A percentile compares a stretch with the other conserved stretches of the same genome.
Evolutionary conservation across 331 rosid species (phyloP).

Genomic region (Phaseolus coccineus): DNA sequence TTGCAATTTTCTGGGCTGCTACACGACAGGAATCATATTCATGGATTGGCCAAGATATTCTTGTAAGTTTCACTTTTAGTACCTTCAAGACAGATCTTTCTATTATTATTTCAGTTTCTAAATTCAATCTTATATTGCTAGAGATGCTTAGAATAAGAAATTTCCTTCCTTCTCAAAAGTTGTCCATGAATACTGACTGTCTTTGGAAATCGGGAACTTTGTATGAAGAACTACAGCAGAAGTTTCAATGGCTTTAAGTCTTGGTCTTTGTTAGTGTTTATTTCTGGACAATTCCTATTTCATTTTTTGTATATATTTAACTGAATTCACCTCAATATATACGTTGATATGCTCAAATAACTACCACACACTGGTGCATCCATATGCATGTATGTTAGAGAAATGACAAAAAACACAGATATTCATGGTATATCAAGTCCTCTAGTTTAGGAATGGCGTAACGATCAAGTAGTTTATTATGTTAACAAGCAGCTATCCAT

Average conservation of each 20-base stretch:
- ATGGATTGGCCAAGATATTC: conserved; percentile 89
- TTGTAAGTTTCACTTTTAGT: conserved; percentile 63
- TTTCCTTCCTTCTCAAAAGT: conserved; percentile 14
- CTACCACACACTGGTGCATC: not conserved
- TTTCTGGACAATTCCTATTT: conserved; percentile 2
- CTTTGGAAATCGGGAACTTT: conserved; percentile 17
- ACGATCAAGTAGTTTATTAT: conserved; percentile 15
- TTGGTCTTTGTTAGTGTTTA: conserved; percentile 17
- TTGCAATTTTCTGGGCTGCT: conserved; percentile 80
- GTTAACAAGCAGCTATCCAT: conserved; percentile 19
- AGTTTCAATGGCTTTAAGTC: conserved; percentile 20
- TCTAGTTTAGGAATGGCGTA: conserved; percentile 28
- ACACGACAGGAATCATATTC: conserved; percentile 73
- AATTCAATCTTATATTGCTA: conserved; percentile 34
- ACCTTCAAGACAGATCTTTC: conserved; percentile 17
- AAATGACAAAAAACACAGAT: conserved; percentile 13
- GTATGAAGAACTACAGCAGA: conserved; percentile 16
- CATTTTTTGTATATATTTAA: conserved; percentile 14
- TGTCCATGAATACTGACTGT: conserved; percentile 23
- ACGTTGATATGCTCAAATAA: not conserved
- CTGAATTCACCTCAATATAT: conserved; percentile 2
- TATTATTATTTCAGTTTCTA: conserved; percentile 36
- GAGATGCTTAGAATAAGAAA: conserved; percentile 10
- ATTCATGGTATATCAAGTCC: not conserved
- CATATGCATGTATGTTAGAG: not conserved